These are phyloP conservation scores for Zygosaccharomyces pseudorouxii DNA, from an alignment of 805 yeast species.

Conservation along the genomic window DNA sequence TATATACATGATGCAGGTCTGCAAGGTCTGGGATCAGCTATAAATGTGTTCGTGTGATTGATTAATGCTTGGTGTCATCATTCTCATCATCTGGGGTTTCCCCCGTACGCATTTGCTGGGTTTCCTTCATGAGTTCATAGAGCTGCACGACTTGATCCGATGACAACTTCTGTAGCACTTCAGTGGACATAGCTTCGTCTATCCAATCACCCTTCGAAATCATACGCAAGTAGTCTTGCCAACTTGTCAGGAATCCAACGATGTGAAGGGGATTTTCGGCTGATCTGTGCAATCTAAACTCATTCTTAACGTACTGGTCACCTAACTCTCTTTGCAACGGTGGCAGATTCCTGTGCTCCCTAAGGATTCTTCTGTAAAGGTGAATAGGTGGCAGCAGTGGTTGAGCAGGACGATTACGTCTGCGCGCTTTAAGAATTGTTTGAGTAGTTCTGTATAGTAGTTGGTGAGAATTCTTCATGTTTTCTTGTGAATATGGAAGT, in stretches of 20 bases:
- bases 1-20: neutral
- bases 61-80: neutral
- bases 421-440: slow-evolving; percentile 12
- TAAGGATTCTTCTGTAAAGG: slow-evolving; percentile 71
- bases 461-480: neutral
- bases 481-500: neutral
- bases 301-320: slow-evolving; percentile 82
- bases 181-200: slow-evolving; percentile 55
- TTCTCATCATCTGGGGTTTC: neutral
- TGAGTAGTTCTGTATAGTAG: slow-evolving; percentile 8
- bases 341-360: slow-evolving; percentile 75
- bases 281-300: slow-evolving; percentile 76
- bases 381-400: slow-evolving; percentile 77
- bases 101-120: slow-evolving; percentile 36
- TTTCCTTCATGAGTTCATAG: slow-evolving; percentile 75
- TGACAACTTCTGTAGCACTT: slow-evolving; percentile 73
- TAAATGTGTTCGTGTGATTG: neutral
- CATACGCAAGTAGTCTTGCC: slow-evolving; percentile 79
- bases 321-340: slow-evolving; percentile 71
- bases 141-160: slow-evolving; percentile 86
- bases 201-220: slow-evolving; percentile 62
- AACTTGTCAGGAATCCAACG: slow-evolving; percentile 85
- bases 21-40: neutral
- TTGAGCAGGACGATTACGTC: slow-evolving; percentile 16
- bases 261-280: slow-evolving; percentile 89